phyloP scores from a whole-genome alignment of 345 rosid genomes.

The Heritiera fomes region DNA sequence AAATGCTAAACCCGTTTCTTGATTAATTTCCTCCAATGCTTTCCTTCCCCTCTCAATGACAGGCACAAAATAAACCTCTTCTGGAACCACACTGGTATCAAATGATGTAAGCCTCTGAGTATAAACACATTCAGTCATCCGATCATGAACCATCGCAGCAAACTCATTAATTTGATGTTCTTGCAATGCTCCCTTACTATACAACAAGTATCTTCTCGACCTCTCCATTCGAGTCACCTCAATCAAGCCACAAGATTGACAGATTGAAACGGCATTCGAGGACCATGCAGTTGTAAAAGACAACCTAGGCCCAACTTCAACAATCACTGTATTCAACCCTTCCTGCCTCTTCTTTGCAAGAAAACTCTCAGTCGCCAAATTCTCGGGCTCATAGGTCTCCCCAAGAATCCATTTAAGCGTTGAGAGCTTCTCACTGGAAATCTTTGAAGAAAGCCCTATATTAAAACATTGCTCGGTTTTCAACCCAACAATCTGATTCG shows the following conservation, averaged over 20 bases:
- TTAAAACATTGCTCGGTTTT: slow-evolving; percentile 87
- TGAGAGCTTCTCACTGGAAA: slow-evolving; percentile 50
- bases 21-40: slow-evolving; percentile 89
- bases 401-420: slow-evolving; percentile 82
- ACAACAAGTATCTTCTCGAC: slow-evolving; percentile 80
- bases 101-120: slow-evolving; percentile 58
- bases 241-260: slow-evolving; percentile 69
- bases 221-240: slow-evolving; percentile 85
- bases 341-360: slow-evolving; percentile 73
- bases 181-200: slow-evolving; percentile 50
- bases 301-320: slow-evolving; percentile 87
- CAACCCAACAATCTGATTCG: slow-evolving; percentile 68
- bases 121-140: slow-evolving; percentile 90
- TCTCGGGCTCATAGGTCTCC: slow-evolving; percentile 91
- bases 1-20: slow-evolving; percentile 88
- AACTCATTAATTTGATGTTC: slow-evolving; percentile 63
- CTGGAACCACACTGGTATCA: slow-evolving; percentile 65
- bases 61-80: slow-evolving; percentile 69
- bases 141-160: slow-evolving; percentile 81
- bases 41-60: slow-evolving; percentile 84
- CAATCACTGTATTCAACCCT: slow-evolving; percentile 52
- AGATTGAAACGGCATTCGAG: slow-evolving; percentile 83
- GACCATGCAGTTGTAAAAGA: slow-evolving; percentile 98
- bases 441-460: slow-evolving; percentile 50
- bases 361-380: slow-evolving; percentile 70